Evolutionary conservation across 441 rosid species (phyloP), one percentile per base, ranked within the genome.

Genomic region (Gossypium davidsonii): DNA sequence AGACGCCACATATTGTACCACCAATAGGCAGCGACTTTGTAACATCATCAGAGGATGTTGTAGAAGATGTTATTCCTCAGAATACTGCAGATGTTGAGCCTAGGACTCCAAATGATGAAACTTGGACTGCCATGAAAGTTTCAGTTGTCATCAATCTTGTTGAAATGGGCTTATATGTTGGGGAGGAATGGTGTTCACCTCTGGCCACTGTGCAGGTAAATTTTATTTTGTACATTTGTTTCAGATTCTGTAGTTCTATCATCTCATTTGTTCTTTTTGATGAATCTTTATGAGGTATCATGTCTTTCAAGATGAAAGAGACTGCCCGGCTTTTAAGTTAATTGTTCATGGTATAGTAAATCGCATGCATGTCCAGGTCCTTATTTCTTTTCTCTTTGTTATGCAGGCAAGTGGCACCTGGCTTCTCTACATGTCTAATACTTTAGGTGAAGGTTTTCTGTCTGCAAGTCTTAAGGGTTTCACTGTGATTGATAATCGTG

Each of bases 391-490:
- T 64, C 53, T 26, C 70, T 77, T 39, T 81, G 60, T 59, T 70
- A 12, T 78, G 68, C 86, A 96, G 99, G 89, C 88, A 77, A 80
- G 83, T 75, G 92, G 90, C 39, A 84, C 88, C 70, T 96, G 98
- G 99, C 91, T 96, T 76, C 91, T 91, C 34, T 96, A 87, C 82
- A 90, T 90, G 79, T 90, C 95, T 59, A 87, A 86, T 79, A 83
- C 85, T 56, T 70, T 75, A 20, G 86, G 83, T 63, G 97, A 93
- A 72, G 95, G 97, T 71, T 80, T 86, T 76, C 90, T 96, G 63
- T 91, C 97, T 3, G 93, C 99, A 73, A 88, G 97, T 44, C 90
- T 96, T 73, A 88, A 84, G 84, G 92, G 90, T 71, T 90, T 96
- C 75, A 82, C 87, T 75, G 92, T 96, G 73, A 82, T 86, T 79